These are phyloP conservation scores for Colletotrichum simmondsii DNA, from an alignment of 2,329 filamentous ascomycete genomes.

Conservation along the genomic window DNA sequence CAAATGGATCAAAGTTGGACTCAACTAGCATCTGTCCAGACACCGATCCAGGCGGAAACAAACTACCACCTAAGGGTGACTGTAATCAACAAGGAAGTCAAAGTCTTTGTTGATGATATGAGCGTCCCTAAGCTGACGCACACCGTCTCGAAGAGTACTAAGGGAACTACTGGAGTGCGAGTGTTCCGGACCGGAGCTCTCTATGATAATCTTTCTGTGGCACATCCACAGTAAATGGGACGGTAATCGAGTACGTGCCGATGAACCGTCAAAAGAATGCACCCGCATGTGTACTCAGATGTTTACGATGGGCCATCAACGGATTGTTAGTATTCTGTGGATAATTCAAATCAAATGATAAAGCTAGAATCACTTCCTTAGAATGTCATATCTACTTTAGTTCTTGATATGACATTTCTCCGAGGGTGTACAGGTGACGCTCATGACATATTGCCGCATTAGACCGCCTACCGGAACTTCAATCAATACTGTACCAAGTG, in stretches of 20 bases:
- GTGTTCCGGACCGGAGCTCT: background rate
- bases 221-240: background rate
- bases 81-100: background rate
- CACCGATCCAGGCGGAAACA: background rate
- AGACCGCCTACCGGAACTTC: background rate
- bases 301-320: too few species aligned
- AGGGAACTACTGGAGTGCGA: background rate
- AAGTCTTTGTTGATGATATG: background rate
- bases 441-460: background rate
- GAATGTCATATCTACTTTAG: too few species aligned
- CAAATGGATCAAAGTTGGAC: background rate
- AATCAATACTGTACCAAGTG: background rate
- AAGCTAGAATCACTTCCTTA: too few species aligned
- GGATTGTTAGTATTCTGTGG: too few species aligned
- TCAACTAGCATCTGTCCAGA: background rate
- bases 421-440: too few species aligned
- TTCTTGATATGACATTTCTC: too few species aligned
- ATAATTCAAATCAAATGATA: too few species aligned
- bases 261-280: too few species aligned
- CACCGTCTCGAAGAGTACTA: background rate
- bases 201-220: background rate
- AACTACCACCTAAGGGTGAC: background rate
- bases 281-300: too few species aligned
- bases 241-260: too few species aligned
- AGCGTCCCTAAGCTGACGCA: background rate